Conservation (phyloP, 75 land plant genomes). For the Ceratopteris richardii region DNA sequence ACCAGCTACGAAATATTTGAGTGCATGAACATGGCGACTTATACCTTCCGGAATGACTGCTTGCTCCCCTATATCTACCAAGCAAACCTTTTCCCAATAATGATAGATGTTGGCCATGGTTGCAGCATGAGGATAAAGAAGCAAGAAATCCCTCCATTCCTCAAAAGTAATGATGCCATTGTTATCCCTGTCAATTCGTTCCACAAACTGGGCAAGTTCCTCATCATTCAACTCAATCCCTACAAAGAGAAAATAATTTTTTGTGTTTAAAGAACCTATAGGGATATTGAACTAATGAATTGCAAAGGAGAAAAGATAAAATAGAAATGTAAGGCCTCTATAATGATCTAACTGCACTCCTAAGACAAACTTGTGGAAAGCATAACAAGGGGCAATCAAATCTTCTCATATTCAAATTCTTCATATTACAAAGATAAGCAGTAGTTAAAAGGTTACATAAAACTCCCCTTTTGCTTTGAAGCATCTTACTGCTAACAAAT, state of each 20-base stretch:
- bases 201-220: conserved; percentile 73
- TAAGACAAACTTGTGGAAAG: no score
- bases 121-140: conserved; percentile 75
- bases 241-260: conserved; percentile 19
- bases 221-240: conserved; percentile 71
- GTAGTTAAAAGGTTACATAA: no score
- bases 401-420: no score
- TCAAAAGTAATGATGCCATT: conserved; percentile 89
- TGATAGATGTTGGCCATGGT: conserved; percentile 79
- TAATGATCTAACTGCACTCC: no score
- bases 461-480: no score
- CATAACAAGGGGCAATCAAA: no score
- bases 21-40: conserved; percentile 49
- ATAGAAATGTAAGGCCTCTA: no score
- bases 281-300: no score
- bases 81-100: conserved; percentile 77
- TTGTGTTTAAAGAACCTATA: no score
- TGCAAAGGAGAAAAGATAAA: no score
- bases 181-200: conserved; percentile 79
- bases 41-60: conserved; percentile 82
- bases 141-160: conserved; percentile 92
- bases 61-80: conserved; percentile 87
- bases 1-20: conserved; percentile 72
- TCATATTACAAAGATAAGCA: no score
- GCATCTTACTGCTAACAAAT: no score